Conservation (phyloP, 495 filamentous ascomycete genomes). For the Cladorrhinum samala region DNA sequence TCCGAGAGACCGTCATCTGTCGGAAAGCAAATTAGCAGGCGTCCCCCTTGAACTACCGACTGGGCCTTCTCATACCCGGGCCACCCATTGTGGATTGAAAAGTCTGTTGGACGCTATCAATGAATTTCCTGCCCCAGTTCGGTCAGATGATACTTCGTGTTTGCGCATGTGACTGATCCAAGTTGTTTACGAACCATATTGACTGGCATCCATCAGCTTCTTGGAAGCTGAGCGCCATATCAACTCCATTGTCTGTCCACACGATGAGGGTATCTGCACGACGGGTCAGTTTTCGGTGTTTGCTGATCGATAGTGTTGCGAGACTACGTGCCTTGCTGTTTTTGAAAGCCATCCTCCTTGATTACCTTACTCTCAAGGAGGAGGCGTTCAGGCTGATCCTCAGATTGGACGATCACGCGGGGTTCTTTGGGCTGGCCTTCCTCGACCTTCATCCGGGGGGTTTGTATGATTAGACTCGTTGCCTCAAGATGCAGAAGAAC, state of each 20-base stretch:
- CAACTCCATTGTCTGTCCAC: slow-evolving; percentile 89
- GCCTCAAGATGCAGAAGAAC: not conserved
- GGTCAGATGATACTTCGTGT: slow-evolving; percentile 11
- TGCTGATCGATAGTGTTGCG: not conserved
- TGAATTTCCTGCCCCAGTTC: slow-evolving; percentile 67
- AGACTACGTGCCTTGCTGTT: slow-evolving; percentile 76
- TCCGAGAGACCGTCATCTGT: slow-evolving; percentile 88
- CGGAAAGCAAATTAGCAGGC: slow-evolving; percentile 7
- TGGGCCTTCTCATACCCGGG: slow-evolving; percentile 37
- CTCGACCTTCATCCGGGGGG: slow-evolving; percentile 25
- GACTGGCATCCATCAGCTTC: slow-evolving; percentile 89
- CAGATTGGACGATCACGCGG: slow-evolving; percentile 84
- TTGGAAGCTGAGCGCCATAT: slow-evolving; percentile 98
- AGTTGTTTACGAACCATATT: slow-evolving; percentile 77
- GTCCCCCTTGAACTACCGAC: not conserved
- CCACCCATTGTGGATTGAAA: slow-evolving; percentile 36
- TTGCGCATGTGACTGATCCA: slow-evolving; percentile 17
- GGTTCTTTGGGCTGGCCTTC: slow-evolving; percentile 59
- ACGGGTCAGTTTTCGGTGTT: slow-evolving; percentile 21
- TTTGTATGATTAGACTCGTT: not conserved
- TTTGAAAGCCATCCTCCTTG: slow-evolving; percentile 95
- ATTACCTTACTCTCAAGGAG: slow-evolving; percentile 84
- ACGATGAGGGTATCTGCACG: slow-evolving; percentile 87
- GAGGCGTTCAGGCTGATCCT: slow-evolving; percentile 77
- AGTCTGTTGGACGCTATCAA: slow-evolving; percentile 72